Base-by-base conservation (phyloP, 306 rosid species). In the Fragaria nilgerrensis region DNA sequence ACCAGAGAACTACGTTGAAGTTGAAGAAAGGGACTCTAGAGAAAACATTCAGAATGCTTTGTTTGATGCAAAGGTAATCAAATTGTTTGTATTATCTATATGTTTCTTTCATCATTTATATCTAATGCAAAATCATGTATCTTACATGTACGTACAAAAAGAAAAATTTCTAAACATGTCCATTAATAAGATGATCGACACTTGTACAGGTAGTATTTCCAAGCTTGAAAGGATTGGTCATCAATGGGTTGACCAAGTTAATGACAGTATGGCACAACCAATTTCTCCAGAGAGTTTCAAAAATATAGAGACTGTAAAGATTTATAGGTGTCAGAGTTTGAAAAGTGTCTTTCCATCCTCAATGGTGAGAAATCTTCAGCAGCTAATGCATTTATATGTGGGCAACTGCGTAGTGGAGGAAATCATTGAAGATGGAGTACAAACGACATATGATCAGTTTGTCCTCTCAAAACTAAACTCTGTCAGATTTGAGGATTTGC, bases 341-440 rank as follows among this genome's bases (percentile, higher is more conserved):
- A 63, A 53, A 59, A 52, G 45, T 61, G 23, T 83, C 25, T 78
- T 82, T 61, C 78, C 81, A 29, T 23, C 53, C 29, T 84, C 83
- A 32, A 3, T 81, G 16, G 80, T 77, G 7, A 81, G 56, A 59
- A n/a, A 67, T 76, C 79, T 86, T 19, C 16, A 6, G 2, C 61
- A 5, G 9, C 79, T 58, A 81, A 34, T n/a, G n/a, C n/a, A n/a
- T n/a, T n/a, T n/a, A 39, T 8, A 76, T n/a, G n/a, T 86, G 61
- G 65, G 34, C 17, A 3, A 45, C 7, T 83, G 84, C 76, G 81
- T 27, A 13, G 78, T 78, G 34, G 70, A 23, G 44, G 82, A 76
- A 69, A 68, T 81, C n/a, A 67, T 86, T 64, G 65, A 75, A 55
- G 86, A 41, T 27, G 65, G 27, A 5, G 23, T 43, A 64, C 61